A percentile compares a stretch with the other conserved stretches of the same genome.
These are phyloP conservation scores for Fusarium sp. DNA, from an alignment of 2,329 filamentous ascomycete genomes.

Conservation along the genomic window DNA sequence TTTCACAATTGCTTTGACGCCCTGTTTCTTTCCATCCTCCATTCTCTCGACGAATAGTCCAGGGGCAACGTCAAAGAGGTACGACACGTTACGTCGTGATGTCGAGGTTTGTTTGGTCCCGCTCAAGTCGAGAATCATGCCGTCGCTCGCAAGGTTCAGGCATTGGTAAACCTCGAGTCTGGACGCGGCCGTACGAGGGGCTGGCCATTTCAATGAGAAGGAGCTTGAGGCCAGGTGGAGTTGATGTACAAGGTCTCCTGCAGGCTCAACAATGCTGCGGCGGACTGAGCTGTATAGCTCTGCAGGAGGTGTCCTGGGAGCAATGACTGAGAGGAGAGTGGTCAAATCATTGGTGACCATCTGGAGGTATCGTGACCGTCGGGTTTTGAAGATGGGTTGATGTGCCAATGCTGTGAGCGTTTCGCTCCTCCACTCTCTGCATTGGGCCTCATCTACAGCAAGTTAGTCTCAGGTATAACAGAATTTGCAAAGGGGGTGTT, in stretches of 20 bases:
- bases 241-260: conserved; percentile 49
- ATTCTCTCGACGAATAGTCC: conserved; percentile 51
- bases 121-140: conserved; percentile 43
- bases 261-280: conserved; percentile 48
- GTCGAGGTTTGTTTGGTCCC: conserved; percentile 44
- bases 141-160: conserved; percentile 47
- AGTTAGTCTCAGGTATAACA: conserved; percentile 12
- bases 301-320: conserved; percentile 39
- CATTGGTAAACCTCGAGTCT: conserved; percentile 51
- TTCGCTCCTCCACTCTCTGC: conserved; percentile 51
- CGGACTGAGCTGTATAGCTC: conserved; percentile 48
- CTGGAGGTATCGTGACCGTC: conserved; percentile 43
- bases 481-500: not conserved
- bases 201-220: conserved; percentile 51
- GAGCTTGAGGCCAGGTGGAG: conserved; percentile 49
- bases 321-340: conserved; percentile 44
- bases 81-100: conserved; percentile 45
- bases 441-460: conserved; percentile 45
- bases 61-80: conserved; percentile 50
- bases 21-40: conserved; percentile 46
- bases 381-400: conserved; percentile 45
- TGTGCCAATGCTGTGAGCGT: conserved; percentile 48
- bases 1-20: conserved; percentile 46
- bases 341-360: conserved; percentile 48
- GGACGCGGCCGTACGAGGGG: conserved; percentile 47